Evolutionary conservation across 805 yeast genomes (phyloP).

Genomic region (Brettanomyces custersianus): DNA sequence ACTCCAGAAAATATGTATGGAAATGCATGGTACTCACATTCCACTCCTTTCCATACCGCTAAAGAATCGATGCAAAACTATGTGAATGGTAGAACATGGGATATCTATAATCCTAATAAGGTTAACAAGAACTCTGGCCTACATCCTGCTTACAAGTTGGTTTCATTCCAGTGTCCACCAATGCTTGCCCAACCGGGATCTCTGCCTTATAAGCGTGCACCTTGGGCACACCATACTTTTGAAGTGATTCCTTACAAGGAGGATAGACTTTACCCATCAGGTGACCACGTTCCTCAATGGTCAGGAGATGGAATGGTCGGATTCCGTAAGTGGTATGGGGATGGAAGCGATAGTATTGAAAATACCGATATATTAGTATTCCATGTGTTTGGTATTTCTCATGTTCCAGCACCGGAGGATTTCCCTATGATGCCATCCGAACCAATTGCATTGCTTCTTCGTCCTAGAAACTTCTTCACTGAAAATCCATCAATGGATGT

Average conservation of each 20-base stretch:
- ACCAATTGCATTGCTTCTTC: conserved; percentile 61
- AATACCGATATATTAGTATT: conserved; percentile 66
- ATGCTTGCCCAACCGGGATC: conserved; percentile 68
- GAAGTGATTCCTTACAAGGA: conserved; percentile 67
- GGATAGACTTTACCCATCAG: conserved; percentile 72
- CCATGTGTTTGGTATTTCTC: conserved; percentile 81
- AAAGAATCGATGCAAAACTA: conserved; percentile 55
- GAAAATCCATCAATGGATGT: conserved; percentile 75
- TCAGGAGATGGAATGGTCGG: conserved; percentile 61
- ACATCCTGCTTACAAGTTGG: conserved; percentile 70
- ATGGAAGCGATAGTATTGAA: conserved; percentile 47
- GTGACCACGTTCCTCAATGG: conserved; percentile 69
- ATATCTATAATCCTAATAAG: conserved; percentile 62
- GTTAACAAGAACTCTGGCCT: conserved; percentile 62
- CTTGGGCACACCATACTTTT: conserved; percentile 63
- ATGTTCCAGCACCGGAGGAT: conserved; percentile 84
- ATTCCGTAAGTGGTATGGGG: conserved; percentile 62
- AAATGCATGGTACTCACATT: conserved; percentile 62
- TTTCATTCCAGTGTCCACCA: conserved; percentile 66
- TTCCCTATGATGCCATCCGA: conserved; percentile 88
- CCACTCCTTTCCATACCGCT: conserved; percentile 60
- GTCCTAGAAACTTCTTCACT: conserved; percentile 72
- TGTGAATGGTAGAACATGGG: conserved; percentile 69
- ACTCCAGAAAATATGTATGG: conserved; percentile 69
- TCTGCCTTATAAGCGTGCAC: conserved; percentile 71